These are phyloP conservation scores for Striga hermonthica DNA, from an alignment of 305 asterid genomes.

Conservation along the genomic window DNA sequence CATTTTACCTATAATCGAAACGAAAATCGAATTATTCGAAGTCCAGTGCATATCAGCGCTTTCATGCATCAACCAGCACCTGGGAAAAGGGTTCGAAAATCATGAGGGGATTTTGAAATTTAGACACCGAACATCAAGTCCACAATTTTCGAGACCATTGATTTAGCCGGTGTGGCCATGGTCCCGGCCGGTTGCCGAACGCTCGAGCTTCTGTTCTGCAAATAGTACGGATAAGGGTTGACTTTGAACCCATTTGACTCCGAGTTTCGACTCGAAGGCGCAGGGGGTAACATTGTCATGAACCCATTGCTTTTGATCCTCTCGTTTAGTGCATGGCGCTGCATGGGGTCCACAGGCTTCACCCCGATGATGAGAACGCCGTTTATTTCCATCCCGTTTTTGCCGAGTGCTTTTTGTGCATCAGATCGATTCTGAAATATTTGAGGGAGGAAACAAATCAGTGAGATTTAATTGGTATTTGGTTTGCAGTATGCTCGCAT, in stretches of 20 bases:
- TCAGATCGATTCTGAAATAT: constrained; percentile 65
- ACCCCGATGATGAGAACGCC: constrained; percentile 92
- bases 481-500: too few species aligned
- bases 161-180: constrained; percentile 86
- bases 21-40: too few species aligned
- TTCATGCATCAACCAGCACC: too few species aligned
- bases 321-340: constrained; percentile 65
- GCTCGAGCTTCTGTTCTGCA: constrained; percentile 53
- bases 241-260: constrained; percentile 53
- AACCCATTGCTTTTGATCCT: constrained; percentile 75
- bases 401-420: constrained; percentile 92
- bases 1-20: too few species aligned
- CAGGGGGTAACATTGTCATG: constrained; percentile 62
- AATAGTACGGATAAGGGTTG: constrained; percentile 55
- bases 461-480: too few species aligned
- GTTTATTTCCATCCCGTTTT: constrained; percentile 75
- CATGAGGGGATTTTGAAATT: too few species aligned
- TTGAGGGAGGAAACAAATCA: background rate
- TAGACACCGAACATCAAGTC: constrained; percentile 93
- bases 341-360: constrained; percentile 83
- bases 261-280: constrained; percentile 46
- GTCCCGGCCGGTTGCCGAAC: constrained; percentile 59
- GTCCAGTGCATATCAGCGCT: too few species aligned
- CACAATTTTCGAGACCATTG: constrained; percentile 71
- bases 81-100: too few species aligned